phyloP scores from a whole-genome alignment of 1,139 yeast species.

The Candida sp. region DNA sequence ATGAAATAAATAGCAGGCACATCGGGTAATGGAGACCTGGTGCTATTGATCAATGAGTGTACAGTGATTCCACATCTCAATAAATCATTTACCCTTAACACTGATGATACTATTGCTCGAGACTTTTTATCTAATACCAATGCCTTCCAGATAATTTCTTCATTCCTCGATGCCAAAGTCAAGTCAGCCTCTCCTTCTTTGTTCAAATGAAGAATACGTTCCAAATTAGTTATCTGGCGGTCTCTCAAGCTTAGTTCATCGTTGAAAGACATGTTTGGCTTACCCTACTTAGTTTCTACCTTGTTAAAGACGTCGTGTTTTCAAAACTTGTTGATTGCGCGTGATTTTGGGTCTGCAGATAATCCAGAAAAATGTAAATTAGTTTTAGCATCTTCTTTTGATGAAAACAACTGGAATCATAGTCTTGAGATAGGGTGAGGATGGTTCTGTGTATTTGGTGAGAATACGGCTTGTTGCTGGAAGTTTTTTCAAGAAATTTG shows the following conservation, averaged over 20 bases:
- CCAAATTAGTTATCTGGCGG: slow-evolving; percentile 48
- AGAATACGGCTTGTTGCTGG: too few relatives aligned
- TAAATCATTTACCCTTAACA: slow-evolving; percentile 85
- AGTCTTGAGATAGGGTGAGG: too few relatives aligned
- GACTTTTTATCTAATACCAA: slow-evolving; percentile 78
- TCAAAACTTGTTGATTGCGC: too few relatives aligned
- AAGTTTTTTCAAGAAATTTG: too few relatives aligned
- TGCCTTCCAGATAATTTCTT: slow-evolving; percentile 89
- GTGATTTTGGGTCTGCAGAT: neutral
- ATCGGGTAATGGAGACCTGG: slow-evolving; percentile 80
- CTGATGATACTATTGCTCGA: slow-evolving; percentile 83
- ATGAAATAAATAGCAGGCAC: slow-evolving; percentile 94
- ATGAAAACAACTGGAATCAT: too few relatives aligned
- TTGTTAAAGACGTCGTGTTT: neutral
- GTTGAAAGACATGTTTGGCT: slow-evolving; percentile 14
- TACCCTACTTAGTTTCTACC: too few relatives aligned
- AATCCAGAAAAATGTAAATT: too few relatives aligned
- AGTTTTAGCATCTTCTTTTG: too few relatives aligned
- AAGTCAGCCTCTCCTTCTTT: slow-evolving; percentile 52
- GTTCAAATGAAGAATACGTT: slow-evolving; percentile 83
- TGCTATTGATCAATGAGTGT: slow-evolving; percentile 68
- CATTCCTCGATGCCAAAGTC: slow-evolving; percentile 50
- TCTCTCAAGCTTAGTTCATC: slow-evolving; percentile 26
- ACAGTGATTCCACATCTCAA: slow-evolving; percentile 88
- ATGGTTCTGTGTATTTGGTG: too few relatives aligned